phyloP scores from a whole-genome alignment of 495 filamentous ascomycete species.

The Xylaria palmicola region DNA sequence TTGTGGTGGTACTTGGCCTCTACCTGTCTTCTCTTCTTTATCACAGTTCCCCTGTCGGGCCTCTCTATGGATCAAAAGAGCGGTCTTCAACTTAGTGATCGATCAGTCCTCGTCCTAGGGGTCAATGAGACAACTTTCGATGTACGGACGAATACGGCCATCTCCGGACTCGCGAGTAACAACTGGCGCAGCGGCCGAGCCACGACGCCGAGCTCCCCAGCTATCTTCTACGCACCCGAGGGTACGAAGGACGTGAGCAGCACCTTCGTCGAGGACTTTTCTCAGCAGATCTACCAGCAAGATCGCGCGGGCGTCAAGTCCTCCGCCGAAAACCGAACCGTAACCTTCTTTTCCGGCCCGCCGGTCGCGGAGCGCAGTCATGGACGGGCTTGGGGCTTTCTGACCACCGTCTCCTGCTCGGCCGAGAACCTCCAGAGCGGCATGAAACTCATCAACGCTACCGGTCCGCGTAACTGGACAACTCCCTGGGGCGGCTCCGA shows the following conservation, averaged over 20 bases:
- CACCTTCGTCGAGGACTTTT: conserved; percentile 6
- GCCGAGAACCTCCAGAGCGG: neutral
- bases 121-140: conserved; percentile 8
- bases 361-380: conserved; percentile 1
- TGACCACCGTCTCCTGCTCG: conserved; percentile 1
- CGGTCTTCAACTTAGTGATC: neutral
- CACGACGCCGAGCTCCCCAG: neutral
- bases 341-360: conserved; percentile 3
- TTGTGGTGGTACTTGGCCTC: conserved; percentile 5
- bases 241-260: neutral
- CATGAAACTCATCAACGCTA: conserved; percentile 2
- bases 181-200: neutral
- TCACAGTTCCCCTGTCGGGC: conserved; percentile 1
- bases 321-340: neutral
- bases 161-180: neutral
- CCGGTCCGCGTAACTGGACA: neutral
- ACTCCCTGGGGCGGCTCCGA: neutral
- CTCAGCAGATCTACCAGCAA: neutral
- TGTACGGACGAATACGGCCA: neutral
- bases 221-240: conserved; percentile 8
- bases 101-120: neutral
- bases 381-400: conserved; percentile 5
- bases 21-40: conserved; percentile 2
- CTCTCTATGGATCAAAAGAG: conserved; percentile 1
- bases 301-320: neutral